Evolutionary conservation across 2,329 filamentous ascomycete genomes (phyloP).

Genomic region (Xylariaceae sp.): DNA sequence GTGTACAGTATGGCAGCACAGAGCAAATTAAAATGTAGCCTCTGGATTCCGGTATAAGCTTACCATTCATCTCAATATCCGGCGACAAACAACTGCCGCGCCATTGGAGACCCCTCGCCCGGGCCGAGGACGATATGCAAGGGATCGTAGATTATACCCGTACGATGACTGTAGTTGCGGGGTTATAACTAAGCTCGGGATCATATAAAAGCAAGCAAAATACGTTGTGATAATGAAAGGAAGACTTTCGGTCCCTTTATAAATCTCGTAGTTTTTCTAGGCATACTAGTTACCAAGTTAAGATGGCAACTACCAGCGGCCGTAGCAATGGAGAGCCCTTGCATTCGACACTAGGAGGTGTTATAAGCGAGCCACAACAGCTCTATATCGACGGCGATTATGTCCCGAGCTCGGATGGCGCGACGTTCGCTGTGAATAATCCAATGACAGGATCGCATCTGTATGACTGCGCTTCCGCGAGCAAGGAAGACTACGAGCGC

Average conservation of each 20-base stretch:
- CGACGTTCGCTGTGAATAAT: constrained; percentile 23
- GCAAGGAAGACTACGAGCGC: constrained; percentile 15
- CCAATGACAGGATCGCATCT: constrained; percentile 25
- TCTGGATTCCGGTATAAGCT: too few species aligned
- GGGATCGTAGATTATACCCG: constrained; percentile 15
- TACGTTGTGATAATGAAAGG: too few species aligned
- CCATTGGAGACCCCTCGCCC: background rate
- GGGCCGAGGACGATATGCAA: background rate
- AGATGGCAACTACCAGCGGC: constrained; percentile 2
- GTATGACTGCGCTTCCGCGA: constrained; percentile 26
- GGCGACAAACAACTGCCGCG: constrained; percentile 11
- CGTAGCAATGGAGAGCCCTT: background rate
- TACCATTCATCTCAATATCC: too few species aligned
- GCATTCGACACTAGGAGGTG: background rate
- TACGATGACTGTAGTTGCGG: constrained; percentile 1
- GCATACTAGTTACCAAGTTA: background rate
- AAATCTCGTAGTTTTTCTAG: too few species aligned
- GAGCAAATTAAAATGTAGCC: too few species aligned
- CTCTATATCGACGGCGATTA: constrained; percentile 22
- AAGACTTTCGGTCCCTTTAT: too few species aligned
- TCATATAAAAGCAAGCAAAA: background rate
- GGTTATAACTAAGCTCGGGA: background rate
- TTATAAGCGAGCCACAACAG: constrained; percentile 18
- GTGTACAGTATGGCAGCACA: too few species aligned
- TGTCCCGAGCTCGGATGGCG: constrained; percentile 18